Percentiles rank a stretch among this genome's conserved stretches.
Conservation (phyloP, 352 stramenopile genomes). For the Halophytophthora polymorphica region DNA sequence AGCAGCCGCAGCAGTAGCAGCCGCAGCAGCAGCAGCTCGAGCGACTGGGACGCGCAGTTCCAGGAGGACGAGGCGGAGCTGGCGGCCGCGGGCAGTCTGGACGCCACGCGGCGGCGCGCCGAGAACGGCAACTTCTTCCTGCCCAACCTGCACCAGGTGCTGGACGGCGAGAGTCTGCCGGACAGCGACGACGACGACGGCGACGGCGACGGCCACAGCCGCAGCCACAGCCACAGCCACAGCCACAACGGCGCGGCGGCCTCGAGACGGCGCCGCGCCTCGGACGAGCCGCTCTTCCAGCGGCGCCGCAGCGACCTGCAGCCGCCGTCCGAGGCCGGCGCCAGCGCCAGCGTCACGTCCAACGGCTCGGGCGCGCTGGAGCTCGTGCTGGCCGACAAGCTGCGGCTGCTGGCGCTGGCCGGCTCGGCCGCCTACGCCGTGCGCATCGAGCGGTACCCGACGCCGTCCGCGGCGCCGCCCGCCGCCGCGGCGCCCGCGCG, state of each 20-base stretch:
- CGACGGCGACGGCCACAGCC: no score
- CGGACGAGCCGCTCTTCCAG: slow-evolving; percentile 70
- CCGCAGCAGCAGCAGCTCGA: no score
- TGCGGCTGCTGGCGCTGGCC: slow-evolving; percentile 64
- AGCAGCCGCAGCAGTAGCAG: no score
- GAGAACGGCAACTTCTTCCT: slow-evolving; percentile 87
- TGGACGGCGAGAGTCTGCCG: slow-evolving; percentile 63
- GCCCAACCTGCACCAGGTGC: slow-evolving; percentile 70
- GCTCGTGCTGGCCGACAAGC: slow-evolving; percentile 68
- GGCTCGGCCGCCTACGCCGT: slow-evolving; percentile 73
- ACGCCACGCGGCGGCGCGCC: slow-evolving; percentile 50
- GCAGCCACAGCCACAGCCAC: no score
- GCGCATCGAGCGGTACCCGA: slow-evolving; percentile 76
- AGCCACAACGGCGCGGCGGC: no score
- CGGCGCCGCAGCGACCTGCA: slow-evolving; percentile 34
- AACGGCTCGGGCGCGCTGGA: slow-evolving; percentile 41
- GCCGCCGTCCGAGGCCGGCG: slow-evolving; percentile 41
- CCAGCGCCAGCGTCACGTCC: slow-evolving; percentile 59
- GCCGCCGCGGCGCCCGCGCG: slow-evolving; percentile 52
- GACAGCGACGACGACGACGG: slow-evolving; percentile 43
- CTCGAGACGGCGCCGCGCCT: no score
- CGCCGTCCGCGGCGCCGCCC: slow-evolving; percentile 57
- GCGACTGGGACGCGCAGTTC: slow-evolving; percentile 65
- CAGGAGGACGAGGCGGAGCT: slow-evolving; percentile 27
- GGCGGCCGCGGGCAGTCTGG: slow-evolving; percentile 37